Conservation (phyloP, 192 early-diverging fungal genomes). For the Linnemannia zychae region DNA sequence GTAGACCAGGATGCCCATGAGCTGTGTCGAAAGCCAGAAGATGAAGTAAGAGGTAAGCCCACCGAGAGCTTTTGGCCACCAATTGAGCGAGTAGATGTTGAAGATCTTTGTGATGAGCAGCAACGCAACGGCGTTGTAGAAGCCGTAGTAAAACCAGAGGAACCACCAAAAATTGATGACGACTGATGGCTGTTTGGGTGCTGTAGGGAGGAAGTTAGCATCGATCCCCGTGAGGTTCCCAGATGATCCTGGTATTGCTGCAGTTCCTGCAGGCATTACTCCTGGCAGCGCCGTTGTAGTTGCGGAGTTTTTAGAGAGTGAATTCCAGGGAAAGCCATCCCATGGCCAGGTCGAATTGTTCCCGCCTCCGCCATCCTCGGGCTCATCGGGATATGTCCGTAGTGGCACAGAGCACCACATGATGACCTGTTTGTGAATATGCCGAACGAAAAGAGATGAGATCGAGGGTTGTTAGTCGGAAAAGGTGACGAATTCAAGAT, state of each 20-base stretch:
- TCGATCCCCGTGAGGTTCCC: conserved; percentile 10
- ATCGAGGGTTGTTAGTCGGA: neutral
- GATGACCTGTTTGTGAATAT: conserved; percentile 32
- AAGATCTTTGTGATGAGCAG: conserved; percentile 83
- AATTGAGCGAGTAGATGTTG: conserved; percentile 82
- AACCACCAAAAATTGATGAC: conserved; percentile 87
- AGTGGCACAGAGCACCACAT: conserved; percentile 54
- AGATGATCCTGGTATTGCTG: neutral
- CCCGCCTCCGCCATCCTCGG: conserved; percentile 21
- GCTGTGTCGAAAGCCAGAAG: conserved; percentile 75
- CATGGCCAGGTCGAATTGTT: conserved; percentile 40
- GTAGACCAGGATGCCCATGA: conserved; percentile 70
- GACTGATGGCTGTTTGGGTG: conserved; percentile 33
- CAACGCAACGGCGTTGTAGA: conserved; percentile 81
- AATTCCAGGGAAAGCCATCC: conserved; percentile 38
- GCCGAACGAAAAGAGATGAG: neutral
- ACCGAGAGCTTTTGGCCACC: conserved; percentile 80
- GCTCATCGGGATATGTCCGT: conserved; percentile 40
- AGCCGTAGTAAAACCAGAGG: conserved; percentile 81
- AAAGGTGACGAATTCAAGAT: neutral
- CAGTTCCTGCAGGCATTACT: neutral
- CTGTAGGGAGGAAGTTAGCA: conserved; percentile 19
- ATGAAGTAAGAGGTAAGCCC: conserved; percentile 72
- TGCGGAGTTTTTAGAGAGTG: neutral
- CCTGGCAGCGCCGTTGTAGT: neutral